Evolutionary conservation across 2,329 filamentous ascomycete species (phyloP).

Genomic region (Rhinocladiella mackenziei): DNA sequence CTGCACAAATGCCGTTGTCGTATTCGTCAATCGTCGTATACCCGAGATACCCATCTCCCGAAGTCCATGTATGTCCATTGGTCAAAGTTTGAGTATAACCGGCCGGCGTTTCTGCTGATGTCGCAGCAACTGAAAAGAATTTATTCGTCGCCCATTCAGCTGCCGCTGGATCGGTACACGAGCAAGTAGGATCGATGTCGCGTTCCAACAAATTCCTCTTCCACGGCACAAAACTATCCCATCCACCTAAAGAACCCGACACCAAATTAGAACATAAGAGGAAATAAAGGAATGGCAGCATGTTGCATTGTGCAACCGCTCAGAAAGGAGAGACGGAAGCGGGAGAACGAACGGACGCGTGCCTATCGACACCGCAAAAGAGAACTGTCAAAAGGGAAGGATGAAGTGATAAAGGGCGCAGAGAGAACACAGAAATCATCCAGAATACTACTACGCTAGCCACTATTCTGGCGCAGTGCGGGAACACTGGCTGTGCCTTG

Average conservation of each 20-base stretch:
- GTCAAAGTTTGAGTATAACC: slow-evolving; percentile 21
- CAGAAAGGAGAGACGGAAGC: slow-evolving; percentile 4
- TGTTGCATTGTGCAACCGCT: slow-evolving; percentile 25
- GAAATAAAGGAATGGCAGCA: slow-evolving; percentile 26
- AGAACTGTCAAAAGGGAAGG: slow-evolving; percentile 6
- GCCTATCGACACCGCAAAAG: slow-evolving; percentile 15
- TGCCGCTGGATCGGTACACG: slow-evolving; percentile 14
- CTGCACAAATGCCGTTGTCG: slow-evolving; percentile 19
- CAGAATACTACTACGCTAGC: no score
- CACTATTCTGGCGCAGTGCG: no score
- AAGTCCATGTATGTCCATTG: slow-evolving; percentile 19
- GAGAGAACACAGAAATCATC: background rate
- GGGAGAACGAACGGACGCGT: slow-evolving; percentile 23
- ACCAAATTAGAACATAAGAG: slow-evolving; percentile 21
- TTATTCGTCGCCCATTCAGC: slow-evolving; percentile 14
- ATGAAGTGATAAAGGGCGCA: slow-evolving; percentile 3
- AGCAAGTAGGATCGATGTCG: slow-evolving; percentile 18
- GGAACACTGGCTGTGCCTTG: no score
- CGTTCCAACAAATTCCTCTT: slow-evolving; percentile 14
- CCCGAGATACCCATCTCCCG: slow-evolving; percentile 23
- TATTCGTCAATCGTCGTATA: slow-evolving; percentile 22
- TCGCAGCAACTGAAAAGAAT: slow-evolving; percentile 13
- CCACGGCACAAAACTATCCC: slow-evolving; percentile 7
- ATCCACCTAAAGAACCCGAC: slow-evolving; percentile 15
- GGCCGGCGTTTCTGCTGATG: slow-evolving; percentile 12